Conservation (phyloP, 257 asterid species). For the Ehretia macrophylla region DNA sequence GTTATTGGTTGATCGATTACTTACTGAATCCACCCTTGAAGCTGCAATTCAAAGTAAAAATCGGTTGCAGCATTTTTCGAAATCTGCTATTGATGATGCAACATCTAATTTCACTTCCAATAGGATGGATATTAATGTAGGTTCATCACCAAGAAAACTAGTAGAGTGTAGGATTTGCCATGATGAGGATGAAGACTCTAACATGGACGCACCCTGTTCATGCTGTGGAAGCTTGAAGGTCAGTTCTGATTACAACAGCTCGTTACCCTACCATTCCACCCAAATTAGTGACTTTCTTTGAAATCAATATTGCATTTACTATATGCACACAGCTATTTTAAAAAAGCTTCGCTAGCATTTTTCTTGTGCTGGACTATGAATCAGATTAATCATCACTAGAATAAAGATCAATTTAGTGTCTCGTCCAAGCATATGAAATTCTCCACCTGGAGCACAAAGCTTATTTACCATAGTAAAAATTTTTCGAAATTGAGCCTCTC, state of each 20-base stretch:
- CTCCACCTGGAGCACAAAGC: too few species aligned
- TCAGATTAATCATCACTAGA: too few species aligned
- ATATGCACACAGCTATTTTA: too few species aligned
- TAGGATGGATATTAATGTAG: conserved; percentile 52
- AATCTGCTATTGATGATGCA: conserved; percentile 22
- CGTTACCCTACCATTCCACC: too few species aligned
- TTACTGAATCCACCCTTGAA: conserved; percentile 45
- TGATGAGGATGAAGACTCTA: conserved; percentile 69
- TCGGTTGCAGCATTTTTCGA: conserved; percentile 20
- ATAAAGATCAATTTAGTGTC: too few species aligned
- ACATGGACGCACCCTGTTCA: conserved; percentile 85
- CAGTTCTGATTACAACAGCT: conserved; percentile 11
- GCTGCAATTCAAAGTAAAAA: conserved; percentile 38
- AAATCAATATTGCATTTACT: too few species aligned
- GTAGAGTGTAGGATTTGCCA: conserved; percentile 90
- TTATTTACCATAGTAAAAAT: too few species aligned
- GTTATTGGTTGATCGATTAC: conserved; percentile 41
- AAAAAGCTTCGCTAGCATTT: too few species aligned
- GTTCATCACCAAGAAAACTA: conserved; percentile 31
- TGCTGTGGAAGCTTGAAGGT: conserved; percentile 95
- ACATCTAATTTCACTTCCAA: conserved; percentile 25
- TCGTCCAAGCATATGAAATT: too few species aligned
- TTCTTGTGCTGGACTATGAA: too few species aligned
- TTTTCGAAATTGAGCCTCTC: too few species aligned
- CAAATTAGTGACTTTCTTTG: too few species aligned